These are phyloP conservation scores for Trichothecium sympodiale DNA, from an alignment of 2,329 filamentous ascomycete genomes.

Conservation along the genomic window DNA sequence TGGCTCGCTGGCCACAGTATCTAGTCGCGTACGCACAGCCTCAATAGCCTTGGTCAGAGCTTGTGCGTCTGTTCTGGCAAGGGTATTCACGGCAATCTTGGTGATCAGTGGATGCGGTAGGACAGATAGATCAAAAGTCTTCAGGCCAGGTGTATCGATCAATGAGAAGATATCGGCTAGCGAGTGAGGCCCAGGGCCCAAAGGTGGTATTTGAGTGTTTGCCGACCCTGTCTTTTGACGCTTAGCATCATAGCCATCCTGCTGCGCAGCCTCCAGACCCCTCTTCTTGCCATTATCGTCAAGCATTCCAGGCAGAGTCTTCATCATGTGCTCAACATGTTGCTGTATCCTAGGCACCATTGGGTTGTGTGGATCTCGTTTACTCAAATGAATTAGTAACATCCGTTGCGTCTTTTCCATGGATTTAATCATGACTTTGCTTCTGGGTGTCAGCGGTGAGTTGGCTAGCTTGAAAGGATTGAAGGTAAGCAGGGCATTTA, in stretches of 20 bases:
- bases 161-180: slow-evolving; percentile 81
- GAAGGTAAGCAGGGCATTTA: slow-evolving; percentile 79
- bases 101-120: slow-evolving; percentile 67
- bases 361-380: slow-evolving; percentile 75
- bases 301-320: slow-evolving; percentile 65
- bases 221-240: slow-evolving; percentile 53
- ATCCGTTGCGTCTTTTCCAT: slow-evolving; percentile 90
- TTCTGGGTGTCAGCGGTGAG: slow-evolving; percentile 64
- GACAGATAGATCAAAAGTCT: slow-evolving; percentile 71
- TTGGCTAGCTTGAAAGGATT: slow-evolving; percentile 78
- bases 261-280: slow-evolving; percentile 56
- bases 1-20: slow-evolving; percentile 32
- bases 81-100: slow-evolving; percentile 69
- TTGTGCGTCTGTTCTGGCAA: slow-evolving; percentile 59
- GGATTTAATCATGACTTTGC: slow-evolving; percentile 75
- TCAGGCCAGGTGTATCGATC: slow-evolving; percentile 59
- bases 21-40: slow-evolving; percentile 41
- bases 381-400: slow-evolving; percentile 71
- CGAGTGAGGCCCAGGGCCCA: slow-evolving; percentile 66
- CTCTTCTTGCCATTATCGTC: slow-evolving; percentile 75
- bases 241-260: slow-evolving; percentile 70
- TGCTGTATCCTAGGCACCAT: slow-evolving; percentile 72
- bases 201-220: slow-evolving; percentile 50
- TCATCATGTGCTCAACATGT: slow-evolving; percentile 72
- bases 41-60: slow-evolving; percentile 64